phyloP scores from a whole-genome alignment of 139 green algal species.

The Diplosphaera chodatii region DNA sequence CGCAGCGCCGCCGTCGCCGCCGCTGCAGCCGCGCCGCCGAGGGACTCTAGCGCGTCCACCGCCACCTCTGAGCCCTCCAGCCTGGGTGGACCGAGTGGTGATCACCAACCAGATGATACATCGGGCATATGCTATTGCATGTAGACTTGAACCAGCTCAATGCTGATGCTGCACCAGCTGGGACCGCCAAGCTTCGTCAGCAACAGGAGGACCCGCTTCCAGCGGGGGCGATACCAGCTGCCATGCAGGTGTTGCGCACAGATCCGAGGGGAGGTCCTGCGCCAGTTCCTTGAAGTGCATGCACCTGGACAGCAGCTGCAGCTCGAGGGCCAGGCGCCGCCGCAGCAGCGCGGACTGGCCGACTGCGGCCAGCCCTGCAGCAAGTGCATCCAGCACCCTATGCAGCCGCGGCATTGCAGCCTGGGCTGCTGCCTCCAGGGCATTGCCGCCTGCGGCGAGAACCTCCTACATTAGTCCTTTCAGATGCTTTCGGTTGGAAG shows the following conservation, averaged over 20 bases:
- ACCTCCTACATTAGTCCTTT: too few species aligned
- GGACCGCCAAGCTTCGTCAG: too few species aligned
- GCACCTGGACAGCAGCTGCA: neutral
- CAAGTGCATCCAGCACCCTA: neutral
- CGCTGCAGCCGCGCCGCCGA: neutral
- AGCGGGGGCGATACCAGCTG: too few species aligned
- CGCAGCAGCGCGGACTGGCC: conserved; percentile 10
- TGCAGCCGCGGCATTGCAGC: neutral
- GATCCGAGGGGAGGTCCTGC: too few species aligned
- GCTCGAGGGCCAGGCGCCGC: neutral
- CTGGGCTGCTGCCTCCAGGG: neutral
- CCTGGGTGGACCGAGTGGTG: neutral
- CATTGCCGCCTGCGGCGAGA: neutral
- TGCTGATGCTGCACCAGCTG: too few species aligned
- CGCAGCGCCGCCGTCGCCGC: neutral
- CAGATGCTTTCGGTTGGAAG: too few species aligned
- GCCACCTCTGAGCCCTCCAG: neutral
- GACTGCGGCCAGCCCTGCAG: neutral
- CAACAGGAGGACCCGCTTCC: too few species aligned
- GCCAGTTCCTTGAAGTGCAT: too few species aligned
- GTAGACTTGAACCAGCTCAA: too few species aligned
- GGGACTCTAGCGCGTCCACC: neutral
- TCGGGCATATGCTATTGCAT: too few species aligned
- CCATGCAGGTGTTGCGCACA: too few species aligned
- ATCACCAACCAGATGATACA: too few species aligned